phyloP scores from a whole-genome alignment of 768 basidiomycete species.

The Hemileccinum impolitum region DNA sequence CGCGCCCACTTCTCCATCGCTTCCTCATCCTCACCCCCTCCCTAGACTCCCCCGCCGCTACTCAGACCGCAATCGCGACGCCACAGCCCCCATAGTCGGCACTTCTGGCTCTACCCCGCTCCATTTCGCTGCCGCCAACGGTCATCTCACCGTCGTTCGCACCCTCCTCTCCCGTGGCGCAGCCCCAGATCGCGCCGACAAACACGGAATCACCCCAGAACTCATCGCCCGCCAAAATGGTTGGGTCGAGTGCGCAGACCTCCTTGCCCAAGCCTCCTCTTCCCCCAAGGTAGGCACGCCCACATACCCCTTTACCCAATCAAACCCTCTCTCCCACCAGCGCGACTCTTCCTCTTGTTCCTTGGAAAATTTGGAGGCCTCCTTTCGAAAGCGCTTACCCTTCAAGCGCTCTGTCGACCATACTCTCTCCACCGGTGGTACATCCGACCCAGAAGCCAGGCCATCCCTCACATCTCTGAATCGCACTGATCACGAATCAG shows the following conservation, averaged over 20 bases:
- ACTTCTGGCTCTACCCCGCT: slow-evolving; percentile 90
- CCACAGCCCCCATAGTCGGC: slow-evolving; percentile 69
- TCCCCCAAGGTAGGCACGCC: slow-evolving; percentile 52
- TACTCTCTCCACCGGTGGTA: slow-evolving; percentile 47
- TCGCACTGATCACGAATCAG: slow-evolving; percentile 15
- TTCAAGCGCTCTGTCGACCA: slow-evolving; percentile 81
- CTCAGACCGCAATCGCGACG: slow-evolving; percentile 64
- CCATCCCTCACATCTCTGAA: slow-evolving; percentile 10
- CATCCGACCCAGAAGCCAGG: slow-evolving; percentile 28
- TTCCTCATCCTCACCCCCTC: slow-evolving; percentile 10
- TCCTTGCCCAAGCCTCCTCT: slow-evolving; percentile 63
- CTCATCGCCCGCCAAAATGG: slow-evolving; percentile 78
- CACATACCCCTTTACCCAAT: slow-evolving; percentile 16
- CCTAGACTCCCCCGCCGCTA: slow-evolving; percentile 69
- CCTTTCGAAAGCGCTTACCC: slow-evolving; percentile 50
- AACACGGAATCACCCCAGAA: slow-evolving; percentile 88
- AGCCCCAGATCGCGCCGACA: slow-evolving; percentile 76
- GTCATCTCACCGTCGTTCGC: slow-evolving; percentile 73
- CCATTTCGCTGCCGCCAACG: slow-evolving; percentile 96
- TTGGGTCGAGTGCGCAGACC: slow-evolving; percentile 71
- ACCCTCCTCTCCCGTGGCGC: slow-evolving; percentile 86
- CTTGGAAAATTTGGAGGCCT: slow-evolving; percentile 29
- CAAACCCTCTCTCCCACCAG: slow-evolving; percentile 3
- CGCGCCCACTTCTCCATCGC: slow-evolving; percentile 7
- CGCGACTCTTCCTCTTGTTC: slow-evolving; percentile 23